Evolutionary conservation across 352 stramenopile genomes (phyloP).

Genomic region (Phytophthora podocarpi): DNA sequence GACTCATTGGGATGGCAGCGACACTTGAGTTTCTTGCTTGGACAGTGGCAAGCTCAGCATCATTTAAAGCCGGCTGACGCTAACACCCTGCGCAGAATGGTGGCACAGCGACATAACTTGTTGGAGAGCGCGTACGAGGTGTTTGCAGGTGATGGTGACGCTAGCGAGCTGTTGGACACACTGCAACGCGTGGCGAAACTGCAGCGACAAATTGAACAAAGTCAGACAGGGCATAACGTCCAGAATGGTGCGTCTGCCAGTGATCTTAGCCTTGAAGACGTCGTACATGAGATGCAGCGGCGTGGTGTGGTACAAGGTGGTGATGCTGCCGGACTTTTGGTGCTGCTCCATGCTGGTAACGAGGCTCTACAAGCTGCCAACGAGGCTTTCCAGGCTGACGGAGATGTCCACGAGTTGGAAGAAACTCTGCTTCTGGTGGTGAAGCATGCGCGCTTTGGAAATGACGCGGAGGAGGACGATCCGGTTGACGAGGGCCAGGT

Average conservation of each 20-base stretch:
- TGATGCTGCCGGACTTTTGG: slow-evolving; percentile 67
- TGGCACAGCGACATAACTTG: slow-evolving; percentile 60
- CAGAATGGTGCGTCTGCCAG: slow-evolving; percentile 9
- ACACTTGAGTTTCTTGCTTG: slow-evolving; percentile 49
- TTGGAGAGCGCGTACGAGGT: slow-evolving; percentile 79
- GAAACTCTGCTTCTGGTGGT: slow-evolving; percentile 83
- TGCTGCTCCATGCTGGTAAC: slow-evolving; percentile 70
- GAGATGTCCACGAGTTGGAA: slow-evolving; percentile 75
- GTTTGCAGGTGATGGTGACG: slow-evolving; percentile 59
- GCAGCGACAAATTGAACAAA: slow-evolving; percentile 55
- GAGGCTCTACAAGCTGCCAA: slow-evolving; percentile 74
- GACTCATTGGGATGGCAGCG: slow-evolving; percentile 50
- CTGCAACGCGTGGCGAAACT: slow-evolving; percentile 73
- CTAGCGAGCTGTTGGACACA: slow-evolving; percentile 71
- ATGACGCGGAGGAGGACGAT: slow-evolving; percentile 4
- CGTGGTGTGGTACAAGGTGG: slow-evolving; percentile 50
- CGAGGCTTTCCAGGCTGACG: slow-evolving; percentile 74
- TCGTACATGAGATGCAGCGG: slow-evolving; percentile 74
- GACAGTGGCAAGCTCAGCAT: slow-evolving; percentile 45
- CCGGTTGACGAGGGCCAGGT: slow-evolving; percentile 32
- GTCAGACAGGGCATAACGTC: slow-evolving; percentile 33
- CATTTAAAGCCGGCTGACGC: slow-evolving; percentile 41
- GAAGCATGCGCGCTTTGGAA: slow-evolving; percentile 76
- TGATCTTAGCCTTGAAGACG: slow-evolving; percentile 55
- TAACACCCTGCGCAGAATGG: slow-evolving; percentile 47